A percentile compares a stretch with the other conserved stretches of the same genome.
These are phyloP conservation scores for Nemania sp. DNA, from an alignment of 2,329 filamentous ascomycete genomes.

Conservation along the genomic window DNA sequence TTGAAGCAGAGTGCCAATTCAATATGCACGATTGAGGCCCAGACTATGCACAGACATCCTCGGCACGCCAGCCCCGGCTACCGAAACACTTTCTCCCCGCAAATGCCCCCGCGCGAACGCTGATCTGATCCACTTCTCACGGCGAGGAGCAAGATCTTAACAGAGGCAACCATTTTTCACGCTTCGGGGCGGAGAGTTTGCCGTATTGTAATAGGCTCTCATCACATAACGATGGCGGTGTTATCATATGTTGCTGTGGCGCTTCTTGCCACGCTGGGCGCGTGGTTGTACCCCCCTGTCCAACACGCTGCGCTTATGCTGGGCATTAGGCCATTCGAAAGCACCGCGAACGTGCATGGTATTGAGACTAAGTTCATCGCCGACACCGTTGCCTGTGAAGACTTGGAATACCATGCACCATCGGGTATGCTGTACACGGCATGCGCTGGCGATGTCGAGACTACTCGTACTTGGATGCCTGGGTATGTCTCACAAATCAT, in stretches of 20 bases:
- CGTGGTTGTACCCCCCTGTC: constrained; percentile 29
- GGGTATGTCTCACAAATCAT: constrained; percentile 25
- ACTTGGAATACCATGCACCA: constrained; percentile 57
- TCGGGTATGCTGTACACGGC: constrained; percentile 58
- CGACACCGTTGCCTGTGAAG: constrained; percentile 61
- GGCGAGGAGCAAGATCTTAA: too few species aligned
- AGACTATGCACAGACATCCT: too few species aligned
- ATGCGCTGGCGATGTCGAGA: constrained; percentile 50
- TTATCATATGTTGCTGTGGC: constrained; percentile 24
- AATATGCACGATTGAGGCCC: too few species aligned
- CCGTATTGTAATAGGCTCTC: not conserved
- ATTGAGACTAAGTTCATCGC: constrained; percentile 43
- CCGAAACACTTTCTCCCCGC: too few species aligned
- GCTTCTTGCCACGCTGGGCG: constrained; percentile 26
- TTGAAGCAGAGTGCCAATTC: too few species aligned
- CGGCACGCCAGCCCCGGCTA: too few species aligned
- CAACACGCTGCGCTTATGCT: constrained; percentile 22
- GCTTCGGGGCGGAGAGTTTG: too few species aligned
- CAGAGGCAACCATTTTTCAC: too few species aligned
- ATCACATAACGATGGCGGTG: constrained; percentile 22
- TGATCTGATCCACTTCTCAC: too few species aligned
- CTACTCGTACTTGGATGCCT: constrained; percentile 31
- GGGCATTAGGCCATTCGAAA: constrained; percentile 26
- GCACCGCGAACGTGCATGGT: constrained; percentile 29
- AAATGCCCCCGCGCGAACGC: too few species aligned